Percentiles rank a stretch among this genome's conserved stretches.
Evolutionary conservation across 2,329 filamentous ascomycete species (phyloP).

Genomic region (Teratosphaeria destructans): DNA sequence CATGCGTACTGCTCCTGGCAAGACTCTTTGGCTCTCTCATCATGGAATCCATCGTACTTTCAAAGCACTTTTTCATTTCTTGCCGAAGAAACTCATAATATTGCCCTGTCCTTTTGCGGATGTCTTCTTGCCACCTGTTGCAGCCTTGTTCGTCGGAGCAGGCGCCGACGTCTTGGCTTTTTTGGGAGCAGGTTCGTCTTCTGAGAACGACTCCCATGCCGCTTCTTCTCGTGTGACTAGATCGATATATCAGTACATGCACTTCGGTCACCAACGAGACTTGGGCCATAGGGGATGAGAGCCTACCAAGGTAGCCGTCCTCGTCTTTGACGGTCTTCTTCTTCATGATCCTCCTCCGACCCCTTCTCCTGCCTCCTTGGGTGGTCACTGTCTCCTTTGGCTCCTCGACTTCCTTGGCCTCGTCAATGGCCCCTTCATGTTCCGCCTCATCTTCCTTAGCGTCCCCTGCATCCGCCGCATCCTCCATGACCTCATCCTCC

Average conservation of each 20-base stretch:
- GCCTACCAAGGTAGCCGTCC: constrained; percentile 76
- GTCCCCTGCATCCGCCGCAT: constrained; percentile 8
- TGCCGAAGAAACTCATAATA: constrained; percentile 87
- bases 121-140: constrained; percentile 33
- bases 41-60: background rate
- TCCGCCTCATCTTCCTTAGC: constrained; percentile 20
- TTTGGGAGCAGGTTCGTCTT: constrained; percentile 61
- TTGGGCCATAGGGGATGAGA: background rate
- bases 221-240: constrained; percentile 75
- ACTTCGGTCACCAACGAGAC: constrained; percentile 4
- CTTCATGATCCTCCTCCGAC: constrained; percentile 70
- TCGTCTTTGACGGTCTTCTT: constrained; percentile 82
- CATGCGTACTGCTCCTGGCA: background rate
- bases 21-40: background rate
- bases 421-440: constrained; percentile 49
- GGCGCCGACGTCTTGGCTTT: constrained; percentile 41
- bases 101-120: constrained; percentile 54
- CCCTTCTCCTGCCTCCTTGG: constrained; percentile 58
- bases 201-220: constrained; percentile 86
- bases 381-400: constrained; percentile 39
- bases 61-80: constrained; percentile 45
- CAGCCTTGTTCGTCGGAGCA: constrained; percentile 35
- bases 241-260: background rate
- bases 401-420: constrained; percentile 32
- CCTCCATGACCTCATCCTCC: constrained; percentile 28